These are phyloP conservation scores for Fragilaria radians DNA, from an alignment of 108 stramenopile genomes.

Conservation along the genomic window DNA sequence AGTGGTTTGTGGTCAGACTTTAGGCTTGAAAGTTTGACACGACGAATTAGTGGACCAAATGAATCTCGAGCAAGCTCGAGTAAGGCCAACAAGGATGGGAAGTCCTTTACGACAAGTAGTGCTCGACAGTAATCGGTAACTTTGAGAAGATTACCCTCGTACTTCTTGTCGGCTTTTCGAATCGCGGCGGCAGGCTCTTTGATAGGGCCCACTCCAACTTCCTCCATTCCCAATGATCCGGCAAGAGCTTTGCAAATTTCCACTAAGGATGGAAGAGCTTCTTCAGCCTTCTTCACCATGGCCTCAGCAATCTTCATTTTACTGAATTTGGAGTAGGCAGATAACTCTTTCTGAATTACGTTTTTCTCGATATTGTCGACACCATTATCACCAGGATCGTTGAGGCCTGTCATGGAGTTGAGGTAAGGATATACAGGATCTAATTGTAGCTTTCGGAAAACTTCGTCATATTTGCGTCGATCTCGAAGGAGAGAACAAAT, in stretches of 20 bases:
- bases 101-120: conserved; percentile 77
- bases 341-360: conserved; percentile 53
- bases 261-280: conserved; percentile 57
- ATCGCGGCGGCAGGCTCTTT: conserved; percentile 71
- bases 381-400: conserved; percentile 69
- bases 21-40: conserved; percentile 73
- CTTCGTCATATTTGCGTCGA: conserved; percentile 77
- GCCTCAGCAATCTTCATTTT: conserved; percentile 45
- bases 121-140: conserved; percentile 82
- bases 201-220: conserved; percentile 76
- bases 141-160: conserved; percentile 75
- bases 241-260: conserved; percentile 86
- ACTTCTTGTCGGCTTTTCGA: conserved; percentile 80
- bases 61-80: conserved; percentile 78
- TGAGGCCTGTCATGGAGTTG: conserved; percentile 72
- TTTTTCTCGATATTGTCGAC: conserved; percentile 63
- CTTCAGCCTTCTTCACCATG: conserved; percentile 54
- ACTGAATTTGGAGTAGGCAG: conserved; percentile 52
- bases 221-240: conserved; percentile 74
- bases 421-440: conserved; percentile 83
- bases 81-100: conserved; percentile 71
- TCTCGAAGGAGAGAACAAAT: conserved; percentile 72
- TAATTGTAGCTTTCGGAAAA: conserved; percentile 64
- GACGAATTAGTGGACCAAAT: conserved; percentile 79
- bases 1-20: conserved; percentile 55